These are phyloP conservation scores for Talinum fruticosum DNA, from an alignment of 148 eudicot genomes.

Conservation along the genomic window DNA sequence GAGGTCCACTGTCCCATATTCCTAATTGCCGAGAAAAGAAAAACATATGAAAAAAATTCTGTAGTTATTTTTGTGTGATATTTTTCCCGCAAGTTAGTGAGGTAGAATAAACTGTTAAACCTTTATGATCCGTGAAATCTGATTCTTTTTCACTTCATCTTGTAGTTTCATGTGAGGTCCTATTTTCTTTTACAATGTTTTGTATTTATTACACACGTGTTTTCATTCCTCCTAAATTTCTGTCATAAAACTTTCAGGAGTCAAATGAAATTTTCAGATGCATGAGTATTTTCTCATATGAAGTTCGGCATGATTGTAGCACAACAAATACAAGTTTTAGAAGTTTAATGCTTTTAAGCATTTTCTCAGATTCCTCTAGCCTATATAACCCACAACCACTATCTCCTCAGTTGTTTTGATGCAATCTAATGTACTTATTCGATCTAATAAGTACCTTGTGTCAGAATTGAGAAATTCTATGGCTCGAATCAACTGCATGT, in stretches of 20 bases:
- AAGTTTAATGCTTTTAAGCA: background rate
- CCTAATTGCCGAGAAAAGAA: background rate
- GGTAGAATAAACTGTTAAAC: background rate
- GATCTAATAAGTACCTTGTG: too few relatives aligned
- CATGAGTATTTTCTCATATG: background rate
- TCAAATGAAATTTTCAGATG: background rate
- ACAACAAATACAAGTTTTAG: background rate
- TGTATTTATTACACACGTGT: too few relatives aligned
- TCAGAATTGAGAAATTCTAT: too few relatives aligned
- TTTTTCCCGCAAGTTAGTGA: background rate
- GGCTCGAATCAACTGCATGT: background rate
- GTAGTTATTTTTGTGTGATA: background rate
- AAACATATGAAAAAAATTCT: background rate
- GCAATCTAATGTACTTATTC: too few relatives aligned
- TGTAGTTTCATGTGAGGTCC: background rate
- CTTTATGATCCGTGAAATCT: background rate
- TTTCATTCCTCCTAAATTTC: background rate
- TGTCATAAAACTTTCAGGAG: background rate
- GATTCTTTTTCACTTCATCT: background rate
- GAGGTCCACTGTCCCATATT: background rate
- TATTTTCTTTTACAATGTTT: background rate
- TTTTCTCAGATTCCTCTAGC: background rate
- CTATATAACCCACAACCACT: background rate
- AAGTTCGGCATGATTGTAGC: background rate
- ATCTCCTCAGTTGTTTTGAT: too few relatives aligned